Percentiles rank a stretch among this genome's conserved stretches.
Evolutionary conservation across 2,329 filamentous ascomycete genomes (phyloP).

Genomic region (Fusarium neocosmosporiellum): DNA sequence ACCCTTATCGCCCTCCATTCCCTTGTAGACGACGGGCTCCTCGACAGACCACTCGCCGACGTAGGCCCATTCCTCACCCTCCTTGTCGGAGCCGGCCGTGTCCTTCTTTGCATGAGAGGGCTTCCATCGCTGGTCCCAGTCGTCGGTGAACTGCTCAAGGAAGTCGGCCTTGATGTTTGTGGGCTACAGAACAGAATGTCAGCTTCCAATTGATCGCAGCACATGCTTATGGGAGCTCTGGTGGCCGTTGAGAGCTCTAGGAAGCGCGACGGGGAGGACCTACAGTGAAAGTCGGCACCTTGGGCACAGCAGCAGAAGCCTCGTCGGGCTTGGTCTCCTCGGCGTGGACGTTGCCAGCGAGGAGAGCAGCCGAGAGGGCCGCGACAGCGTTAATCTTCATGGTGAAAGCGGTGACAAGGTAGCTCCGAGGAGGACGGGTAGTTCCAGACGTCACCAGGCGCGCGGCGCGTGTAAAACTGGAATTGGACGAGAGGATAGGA

Average conservation of each 20-base stretch:
- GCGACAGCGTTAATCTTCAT: constrained; percentile 90
- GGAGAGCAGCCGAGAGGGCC: constrained; percentile 78
- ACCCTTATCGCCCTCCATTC: constrained; percentile 94
- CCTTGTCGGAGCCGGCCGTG: constrained; percentile 74
- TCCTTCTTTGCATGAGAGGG: constrained; percentile 97
- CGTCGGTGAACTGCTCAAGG: constrained; percentile 97
- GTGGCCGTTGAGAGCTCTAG: constrained; percentile 1
- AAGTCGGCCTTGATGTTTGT: constrained; percentile 91
- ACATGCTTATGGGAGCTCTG: neutral
- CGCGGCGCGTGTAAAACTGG: constrained; percentile 26
- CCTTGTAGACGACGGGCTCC: constrained; percentile 90
- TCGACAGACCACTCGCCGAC: constrained; percentile 97
- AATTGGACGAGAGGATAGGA: constrained; percentile 4
- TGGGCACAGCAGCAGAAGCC: constrained; percentile 64
- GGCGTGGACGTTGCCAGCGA: constrained; percentile 76
- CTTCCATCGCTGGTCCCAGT: constrained; percentile 95
- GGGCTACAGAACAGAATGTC: constrained; percentile 69
- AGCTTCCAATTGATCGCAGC: constrained; percentile 37
- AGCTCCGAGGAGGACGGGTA: constrained; percentile 19
- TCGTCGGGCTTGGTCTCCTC: constrained; percentile 71
- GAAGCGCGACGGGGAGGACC: constrained; percentile 52
- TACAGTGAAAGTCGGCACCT: constrained; percentile 89
- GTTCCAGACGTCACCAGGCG: constrained; percentile 37
- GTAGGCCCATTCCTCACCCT: constrained; percentile 97
- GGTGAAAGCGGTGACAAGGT: constrained; percentile 64